Conservation (phyloP, 192 early-diverging fungal genomes). For the Obelidium mucronatum region DNA sequence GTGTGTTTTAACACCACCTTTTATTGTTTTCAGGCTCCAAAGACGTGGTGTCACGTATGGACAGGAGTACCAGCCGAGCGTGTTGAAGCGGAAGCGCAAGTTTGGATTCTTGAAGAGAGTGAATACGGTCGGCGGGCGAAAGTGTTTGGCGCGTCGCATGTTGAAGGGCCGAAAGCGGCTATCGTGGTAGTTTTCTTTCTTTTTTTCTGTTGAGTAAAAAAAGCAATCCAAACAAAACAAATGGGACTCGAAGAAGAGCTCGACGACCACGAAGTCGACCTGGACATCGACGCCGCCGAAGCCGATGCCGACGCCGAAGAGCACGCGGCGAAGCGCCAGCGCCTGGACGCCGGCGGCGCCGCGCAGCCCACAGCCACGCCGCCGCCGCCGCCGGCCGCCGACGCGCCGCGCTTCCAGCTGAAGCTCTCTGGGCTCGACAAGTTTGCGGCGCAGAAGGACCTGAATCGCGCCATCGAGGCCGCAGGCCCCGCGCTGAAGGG, state of each 20-base stretch:
- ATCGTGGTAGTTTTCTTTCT: conserved; percentile 47
- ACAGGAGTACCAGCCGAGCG: conserved; percentile 92
- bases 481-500: conserved; percentile 1
- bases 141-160: conserved; percentile 74
- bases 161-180: conserved; percentile 90
- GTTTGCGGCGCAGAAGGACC: conserved; percentile 16
- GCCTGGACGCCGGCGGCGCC: not conserved
- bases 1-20: too few relatives aligned
- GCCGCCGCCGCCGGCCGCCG: not conserved
- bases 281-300: not conserved
- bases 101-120: conserved; percentile 90
- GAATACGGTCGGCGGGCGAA: conserved; percentile 79
- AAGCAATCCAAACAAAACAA: not conserved
- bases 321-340: not conserved
- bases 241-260: not conserved
- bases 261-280: conserved; percentile 13
- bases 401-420: conserved; percentile 15
- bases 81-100: conserved; percentile 86
- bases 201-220: not conserved
- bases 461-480: conserved; percentile 24
- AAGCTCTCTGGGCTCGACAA: conserved; percentile 26
- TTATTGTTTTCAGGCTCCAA: conserved; percentile 47
- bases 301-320: not conserved
- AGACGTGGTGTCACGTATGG: conserved; percentile 86
- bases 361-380: not conserved